Conservation (phyloP, 441 rosid genomes). For the Adansonia grandidieri region DNA sequence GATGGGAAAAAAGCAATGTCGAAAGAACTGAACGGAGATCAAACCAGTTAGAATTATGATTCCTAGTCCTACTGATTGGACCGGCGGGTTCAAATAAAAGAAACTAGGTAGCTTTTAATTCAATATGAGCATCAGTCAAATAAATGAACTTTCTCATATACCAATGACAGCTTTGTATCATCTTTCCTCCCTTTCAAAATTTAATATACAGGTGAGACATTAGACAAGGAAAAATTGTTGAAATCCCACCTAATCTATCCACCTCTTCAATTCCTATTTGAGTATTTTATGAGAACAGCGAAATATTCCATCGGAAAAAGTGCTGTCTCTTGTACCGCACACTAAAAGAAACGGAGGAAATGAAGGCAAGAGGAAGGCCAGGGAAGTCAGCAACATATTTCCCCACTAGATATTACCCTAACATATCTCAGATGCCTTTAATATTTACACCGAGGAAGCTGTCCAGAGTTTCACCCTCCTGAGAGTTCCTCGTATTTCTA, state of each 20-base stretch:
- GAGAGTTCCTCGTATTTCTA: conserved; percentile 27
- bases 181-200: conserved; percentile 41
- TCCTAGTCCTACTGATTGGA: too few relatives aligned
- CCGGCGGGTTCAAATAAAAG: background rate
- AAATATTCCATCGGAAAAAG: conserved; percentile 24
- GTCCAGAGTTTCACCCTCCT: conserved; percentile 36
- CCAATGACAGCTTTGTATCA: conserved; percentile 30
- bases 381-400: conserved; percentile 35
- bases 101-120: background rate
- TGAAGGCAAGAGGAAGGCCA: conserved; percentile 19
- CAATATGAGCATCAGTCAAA: conserved; percentile 10
- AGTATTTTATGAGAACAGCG: conserved; percentile 22
- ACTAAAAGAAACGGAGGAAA: conserved; percentile 9
- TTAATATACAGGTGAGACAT: conserved; percentile 53
- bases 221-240: conserved; percentile 37
- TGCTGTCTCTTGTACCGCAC: too few relatives aligned
- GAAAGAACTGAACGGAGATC: too few relatives aligned
- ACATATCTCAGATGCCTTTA: conserved; percentile 41
- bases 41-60: too few relatives aligned
- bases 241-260: conserved; percentile 39
- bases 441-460: conserved; percentile 73
- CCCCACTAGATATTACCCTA: conserved; percentile 41
- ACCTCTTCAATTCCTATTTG: conserved; percentile 37
- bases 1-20: background rate
- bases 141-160: background rate